Conservation (phyloP, 331 rosid species). For the Pyrus hybrid region DNA sequence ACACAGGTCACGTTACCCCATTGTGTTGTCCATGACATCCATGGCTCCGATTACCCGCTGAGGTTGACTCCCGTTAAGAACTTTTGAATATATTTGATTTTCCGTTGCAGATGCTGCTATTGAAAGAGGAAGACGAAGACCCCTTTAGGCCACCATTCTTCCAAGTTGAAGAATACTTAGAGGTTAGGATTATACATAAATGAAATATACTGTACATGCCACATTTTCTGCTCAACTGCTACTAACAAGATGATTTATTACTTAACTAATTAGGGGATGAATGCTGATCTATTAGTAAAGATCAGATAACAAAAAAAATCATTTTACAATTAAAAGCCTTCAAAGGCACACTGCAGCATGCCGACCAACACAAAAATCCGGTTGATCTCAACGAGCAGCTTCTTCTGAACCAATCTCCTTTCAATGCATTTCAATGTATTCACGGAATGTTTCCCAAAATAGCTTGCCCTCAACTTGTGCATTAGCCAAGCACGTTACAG, state of each 20-base stretch:
- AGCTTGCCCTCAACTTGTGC: not conserved
- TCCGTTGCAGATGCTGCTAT: not conserved
- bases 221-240: not conserved
- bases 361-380: not conserved
- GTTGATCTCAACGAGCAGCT: not conserved
- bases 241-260: not conserved
- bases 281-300: not conserved
- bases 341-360: not conserved
- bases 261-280: not conserved
- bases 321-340: slow-evolving; percentile 3
- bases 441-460: not conserved
- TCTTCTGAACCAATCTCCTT: not conserved
- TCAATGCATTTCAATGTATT: not conserved
- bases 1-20: too few relatives aligned
- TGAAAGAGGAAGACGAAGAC: slow-evolving; percentile 1
- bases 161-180: not conserved
- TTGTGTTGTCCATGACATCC: not conserved
- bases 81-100: not conserved
- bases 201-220: not conserved
- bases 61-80: slow-evolving; percentile 18
- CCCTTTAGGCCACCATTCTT: slow-evolving; percentile 2
- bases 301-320: not conserved
- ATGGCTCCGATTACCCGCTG: slow-evolving; percentile 42
- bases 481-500: not conserved
- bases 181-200: not conserved